Percentiles rank a stretch among this genome's conserved stretches.
These are phyloP conservation scores for Naganishia kalamii DNA, from an alignment of 768 basidiomycete species.

Conservation along the genomic window DNA sequence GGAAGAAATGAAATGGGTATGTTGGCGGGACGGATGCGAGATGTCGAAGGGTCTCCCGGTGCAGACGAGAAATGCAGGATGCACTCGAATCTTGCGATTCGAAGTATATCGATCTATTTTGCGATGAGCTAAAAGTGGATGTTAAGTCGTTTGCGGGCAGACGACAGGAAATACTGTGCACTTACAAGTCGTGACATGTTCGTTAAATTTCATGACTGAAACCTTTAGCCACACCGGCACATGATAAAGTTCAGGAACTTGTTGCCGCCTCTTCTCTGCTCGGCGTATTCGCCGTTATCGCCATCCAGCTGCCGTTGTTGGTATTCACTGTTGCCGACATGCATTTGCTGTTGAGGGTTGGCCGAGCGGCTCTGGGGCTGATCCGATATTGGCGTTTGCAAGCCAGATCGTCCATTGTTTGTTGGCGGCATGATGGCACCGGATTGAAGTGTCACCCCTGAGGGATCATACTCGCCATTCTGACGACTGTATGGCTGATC, in stretches of 20 bases:
- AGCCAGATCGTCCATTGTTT: constrained; percentile 30
- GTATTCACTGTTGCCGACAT: constrained; percentile 15
- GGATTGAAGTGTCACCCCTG: constrained; percentile 36
- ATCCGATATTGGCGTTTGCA: constrained; percentile 27
- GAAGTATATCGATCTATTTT: constrained; percentile 3
- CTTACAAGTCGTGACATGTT: constrained; percentile 10
- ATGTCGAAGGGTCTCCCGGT: background rate
- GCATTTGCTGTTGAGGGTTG: constrained; percentile 21
- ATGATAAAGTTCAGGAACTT: constrained; percentile 39
- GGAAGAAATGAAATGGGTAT: background rate
- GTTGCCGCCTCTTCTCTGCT: constrained; percentile 35
- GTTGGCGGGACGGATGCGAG: background rate
- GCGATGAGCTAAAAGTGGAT: background rate
- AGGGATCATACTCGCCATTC: constrained; percentile 35
- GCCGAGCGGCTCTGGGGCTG: constrained; percentile 27
- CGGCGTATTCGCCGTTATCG: constrained; percentile 38
- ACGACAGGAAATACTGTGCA: background rate
- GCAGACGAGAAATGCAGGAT: background rate
- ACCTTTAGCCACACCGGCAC: constrained; percentile 37
- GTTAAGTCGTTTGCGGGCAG: no score
- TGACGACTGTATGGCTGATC: constrained; percentile 23
- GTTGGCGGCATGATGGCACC: constrained; percentile 40
- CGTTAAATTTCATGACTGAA: constrained; percentile 4
- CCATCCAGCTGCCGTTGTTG: constrained; percentile 29
- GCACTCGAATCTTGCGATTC: background rate